These are phyloP conservation scores for Annulohypoxylon stygium DNA, from an alignment of 495 filamentous ascomycete species.

Conservation along the genomic window DNA sequence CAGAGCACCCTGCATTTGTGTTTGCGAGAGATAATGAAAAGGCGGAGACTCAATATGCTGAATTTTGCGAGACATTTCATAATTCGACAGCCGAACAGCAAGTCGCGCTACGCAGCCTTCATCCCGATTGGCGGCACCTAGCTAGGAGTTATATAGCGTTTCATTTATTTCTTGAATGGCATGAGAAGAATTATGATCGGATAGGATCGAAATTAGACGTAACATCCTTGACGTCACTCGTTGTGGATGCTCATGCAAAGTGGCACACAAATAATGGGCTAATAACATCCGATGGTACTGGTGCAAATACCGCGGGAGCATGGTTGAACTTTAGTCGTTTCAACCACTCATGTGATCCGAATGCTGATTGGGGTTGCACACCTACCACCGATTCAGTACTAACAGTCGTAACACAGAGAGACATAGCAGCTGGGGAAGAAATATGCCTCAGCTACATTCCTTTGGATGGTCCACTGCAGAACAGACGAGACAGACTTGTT, in stretches of 20 bases:
- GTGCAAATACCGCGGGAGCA: not conserved
- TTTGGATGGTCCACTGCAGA: not conserved
- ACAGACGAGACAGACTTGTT: not conserved
- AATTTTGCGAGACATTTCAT: not conserved
- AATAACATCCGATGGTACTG: too few species aligned
- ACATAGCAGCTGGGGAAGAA: not conserved
- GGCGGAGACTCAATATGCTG: not conserved
- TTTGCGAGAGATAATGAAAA: not conserved
- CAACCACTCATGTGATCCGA: constrained; percentile 3
- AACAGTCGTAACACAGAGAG: not conserved
- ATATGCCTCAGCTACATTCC: not conserved
- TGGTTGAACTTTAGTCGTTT: not conserved
- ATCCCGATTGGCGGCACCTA: too few species aligned
- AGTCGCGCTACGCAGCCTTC: too few species aligned
- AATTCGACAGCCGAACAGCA: not conserved
- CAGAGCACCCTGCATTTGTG: not conserved
- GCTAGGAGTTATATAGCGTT: too few species aligned
- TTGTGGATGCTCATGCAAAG: not conserved
- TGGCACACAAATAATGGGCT: not conserved
- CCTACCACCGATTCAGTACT: not conserved
- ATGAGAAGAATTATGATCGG: too few species aligned
- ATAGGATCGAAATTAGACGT: too few species aligned
- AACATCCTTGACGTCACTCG: too few species aligned
- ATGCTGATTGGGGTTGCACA: not conserved
- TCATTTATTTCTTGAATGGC: too few species aligned